Percentiles rank a stretch among this genome's conserved stretches.
These are phyloP conservation scores for Rhododendron ovatum DNA, from an alignment of 148 eudicot genomes.

Conservation along the genomic window DNA sequence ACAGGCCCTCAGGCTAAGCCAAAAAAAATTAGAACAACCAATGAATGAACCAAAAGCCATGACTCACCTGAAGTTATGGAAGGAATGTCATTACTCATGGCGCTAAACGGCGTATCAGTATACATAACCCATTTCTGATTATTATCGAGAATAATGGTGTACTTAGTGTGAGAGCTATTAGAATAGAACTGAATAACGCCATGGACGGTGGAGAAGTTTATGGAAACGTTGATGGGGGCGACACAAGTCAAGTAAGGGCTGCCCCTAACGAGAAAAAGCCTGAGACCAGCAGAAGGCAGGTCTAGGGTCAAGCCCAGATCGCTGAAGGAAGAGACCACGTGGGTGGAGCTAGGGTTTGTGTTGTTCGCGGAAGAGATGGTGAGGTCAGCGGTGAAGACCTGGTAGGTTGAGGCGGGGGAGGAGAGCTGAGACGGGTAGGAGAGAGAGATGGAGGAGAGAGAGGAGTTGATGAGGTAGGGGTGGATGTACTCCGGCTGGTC, in stretches of 20 bases:
- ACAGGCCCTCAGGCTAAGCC: too few relatives aligned
- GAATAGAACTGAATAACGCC: constrained; percentile 45
- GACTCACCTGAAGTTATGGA: background rate
- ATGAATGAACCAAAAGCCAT: background rate
- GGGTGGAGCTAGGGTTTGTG: constrained; percentile 27
- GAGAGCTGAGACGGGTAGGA: constrained; percentile 68
- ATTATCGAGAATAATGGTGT: constrained; percentile 16
- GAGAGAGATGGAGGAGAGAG: constrained; percentile 51
- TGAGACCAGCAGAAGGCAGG: constrained; percentile 52
- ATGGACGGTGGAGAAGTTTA: constrained; percentile 61
- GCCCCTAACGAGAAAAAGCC: constrained; percentile 73
- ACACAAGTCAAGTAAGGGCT: constrained; percentile 74
- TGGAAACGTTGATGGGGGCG: constrained; percentile 22
- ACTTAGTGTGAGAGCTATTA: constrained; percentile 49
- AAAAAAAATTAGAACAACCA: too few relatives aligned
- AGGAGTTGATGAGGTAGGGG: constrained; percentile 66
- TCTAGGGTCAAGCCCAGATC: constrained; percentile 81
- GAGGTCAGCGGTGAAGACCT: constrained; percentile 63
- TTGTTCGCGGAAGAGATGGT: constrained; percentile 40
- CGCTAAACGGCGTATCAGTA: too few relatives aligned
- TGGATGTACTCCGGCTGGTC: constrained; percentile 92
- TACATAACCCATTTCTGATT: too few relatives aligned
- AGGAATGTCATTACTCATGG: constrained; percentile 39
- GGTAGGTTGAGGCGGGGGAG: constrained; percentile 46
- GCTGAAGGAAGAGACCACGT: constrained; percentile 45